Conservation (phyloP, 768 basidiomycete species). For the Mycena olivaceomarginata region DNA sequence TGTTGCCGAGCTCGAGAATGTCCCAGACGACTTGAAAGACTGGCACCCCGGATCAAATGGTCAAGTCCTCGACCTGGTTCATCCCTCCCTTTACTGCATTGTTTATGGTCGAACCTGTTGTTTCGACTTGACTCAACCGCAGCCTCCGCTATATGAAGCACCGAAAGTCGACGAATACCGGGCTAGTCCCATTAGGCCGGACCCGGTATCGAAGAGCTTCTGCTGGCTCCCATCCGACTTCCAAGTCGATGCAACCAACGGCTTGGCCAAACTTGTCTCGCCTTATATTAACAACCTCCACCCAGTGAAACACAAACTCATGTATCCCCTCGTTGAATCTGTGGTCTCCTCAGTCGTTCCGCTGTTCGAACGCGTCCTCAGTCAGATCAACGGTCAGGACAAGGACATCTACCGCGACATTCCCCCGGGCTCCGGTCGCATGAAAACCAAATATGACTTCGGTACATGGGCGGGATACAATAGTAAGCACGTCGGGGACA, state of each 20-base stretch:
- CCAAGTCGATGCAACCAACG: slow-evolving; percentile 41
- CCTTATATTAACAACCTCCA: slow-evolving; percentile 54
- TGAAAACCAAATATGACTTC: not conserved
- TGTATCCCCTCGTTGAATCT: slow-evolving; percentile 47
- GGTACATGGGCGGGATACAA: slow-evolving; percentile 19
- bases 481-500: not conserved
- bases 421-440: slow-evolving; percentile 37
- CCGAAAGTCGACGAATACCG: not conserved
- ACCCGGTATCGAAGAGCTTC: not conserved
- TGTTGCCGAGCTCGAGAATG: slow-evolving; percentile 57
- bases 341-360: slow-evolving; percentile 46
- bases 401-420: slow-evolving; percentile 34
- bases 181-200: not conserved
- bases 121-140: not conserved
- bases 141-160: not conserved
- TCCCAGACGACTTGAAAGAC: slow-evolving; percentile 59
- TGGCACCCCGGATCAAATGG: slow-evolving; percentile 68
- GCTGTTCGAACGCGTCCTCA: slow-evolving; percentile 51
- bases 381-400: slow-evolving; percentile 39
- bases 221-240: slow-evolving; percentile 46
- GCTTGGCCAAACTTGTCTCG: slow-evolving; percentile 40
- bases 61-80: slow-evolving; percentile 66
- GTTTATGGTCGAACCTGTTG: slow-evolving; percentile 57
- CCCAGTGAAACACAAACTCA: slow-evolving; percentile 37
- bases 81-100: slow-evolving; percentile 65